Base-by-base conservation (phyloP, 805 yeast species). In the Spathaspora girioi region DNA sequence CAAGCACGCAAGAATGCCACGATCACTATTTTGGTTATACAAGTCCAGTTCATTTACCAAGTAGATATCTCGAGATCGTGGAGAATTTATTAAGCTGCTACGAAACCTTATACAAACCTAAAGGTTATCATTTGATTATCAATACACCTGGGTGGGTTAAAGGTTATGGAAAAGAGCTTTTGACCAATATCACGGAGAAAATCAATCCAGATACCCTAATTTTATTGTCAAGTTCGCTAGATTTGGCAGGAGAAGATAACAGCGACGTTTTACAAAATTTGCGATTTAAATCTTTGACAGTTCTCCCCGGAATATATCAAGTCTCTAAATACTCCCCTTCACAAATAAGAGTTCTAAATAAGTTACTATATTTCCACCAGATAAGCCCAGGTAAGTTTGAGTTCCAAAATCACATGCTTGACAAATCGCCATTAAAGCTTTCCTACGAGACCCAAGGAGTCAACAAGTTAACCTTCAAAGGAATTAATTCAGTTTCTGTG, bases 131-230 rank as follows among this genome's bases (percentile, higher is more conserved):
- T 14, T 66, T 90, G 2, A 64, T 91, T 1, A 76, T 92, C 3
- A 91, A 91, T 59, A 81, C 92, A 0, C 93, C 97, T 0, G 97
- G 97, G 0, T 91, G 97, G 97, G 80, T 90, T 29, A 88, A 87
- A 65, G 97, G 97, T 0, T 83, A 82, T 55, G 97, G 97, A 0
- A 73, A 84, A 14, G 85, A 82, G 46, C 67, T 91, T 8, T 71
- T 88, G n/a, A 71, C 67, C 14, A 69, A 75, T 26, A 67, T 87
- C 1, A 70, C 83, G 1, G 53, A 59, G 0, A 52, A 64, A 9
- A 64, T 80, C 1, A 66, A 72, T 23, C 89, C 96, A 0, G 78
- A 85, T 0, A 76, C 80, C 54, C 62, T 88, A 20, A 64, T 87
- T 0, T 77, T 83, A 50, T 60, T 91, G 50, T 61, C 66, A 29